Evolutionary conservation across 345 rosid species (phyloP).

Genomic region (Dipteronia dyeriana): DNA sequence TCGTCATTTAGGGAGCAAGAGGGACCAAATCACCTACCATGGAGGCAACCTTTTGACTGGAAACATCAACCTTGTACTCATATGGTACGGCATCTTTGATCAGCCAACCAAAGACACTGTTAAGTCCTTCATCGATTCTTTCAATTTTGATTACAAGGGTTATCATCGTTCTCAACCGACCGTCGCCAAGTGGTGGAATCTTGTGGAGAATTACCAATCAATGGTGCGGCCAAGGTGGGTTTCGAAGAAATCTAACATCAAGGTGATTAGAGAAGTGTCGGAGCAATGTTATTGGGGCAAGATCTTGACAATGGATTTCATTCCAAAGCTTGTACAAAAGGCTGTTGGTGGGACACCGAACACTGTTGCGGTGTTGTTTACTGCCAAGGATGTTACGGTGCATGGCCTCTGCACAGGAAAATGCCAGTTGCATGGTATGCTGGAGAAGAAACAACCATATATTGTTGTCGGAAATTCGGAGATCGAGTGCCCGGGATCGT

Average conservation of each 20-base stretch:
- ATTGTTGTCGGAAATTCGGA: constrained; percentile 64
- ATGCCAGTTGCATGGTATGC: constrained; percentile 43
- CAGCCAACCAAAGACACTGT: constrained; percentile 32
- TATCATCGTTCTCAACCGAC: constrained; percentile 27
- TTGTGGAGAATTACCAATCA: constrained; percentile 51
- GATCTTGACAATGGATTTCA: constrained; percentile 32
- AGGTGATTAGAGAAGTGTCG: constrained; percentile 33
- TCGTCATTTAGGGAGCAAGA: neutral
- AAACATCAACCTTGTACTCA: constrained; percentile 34
- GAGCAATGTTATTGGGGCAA: constrained; percentile 50
- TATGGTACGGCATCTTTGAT: constrained; percentile 45
- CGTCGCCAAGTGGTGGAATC: constrained; percentile 43
- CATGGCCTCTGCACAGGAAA: constrained; percentile 51
- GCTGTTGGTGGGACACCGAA: constrained; percentile 31
- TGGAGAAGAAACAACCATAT: constrained; percentile 37
- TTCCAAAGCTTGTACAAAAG: constrained; percentile 29
- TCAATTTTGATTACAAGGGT: constrained; percentile 21
- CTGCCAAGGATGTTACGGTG: constrained; percentile 43
- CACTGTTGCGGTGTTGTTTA: constrained; percentile 45
- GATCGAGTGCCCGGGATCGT: constrained; percentile 60
- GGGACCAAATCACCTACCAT: constrained; percentile 1
- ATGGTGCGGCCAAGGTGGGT: neutral
- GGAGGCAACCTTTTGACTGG: constrained; percentile 28
- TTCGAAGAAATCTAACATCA: constrained; percentile 28
- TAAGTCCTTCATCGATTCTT: constrained; percentile 39